Evolutionary conservation across 2,329 filamentous ascomycete species (phyloP).

Genomic region (Bipolaris victoriae): DNA sequence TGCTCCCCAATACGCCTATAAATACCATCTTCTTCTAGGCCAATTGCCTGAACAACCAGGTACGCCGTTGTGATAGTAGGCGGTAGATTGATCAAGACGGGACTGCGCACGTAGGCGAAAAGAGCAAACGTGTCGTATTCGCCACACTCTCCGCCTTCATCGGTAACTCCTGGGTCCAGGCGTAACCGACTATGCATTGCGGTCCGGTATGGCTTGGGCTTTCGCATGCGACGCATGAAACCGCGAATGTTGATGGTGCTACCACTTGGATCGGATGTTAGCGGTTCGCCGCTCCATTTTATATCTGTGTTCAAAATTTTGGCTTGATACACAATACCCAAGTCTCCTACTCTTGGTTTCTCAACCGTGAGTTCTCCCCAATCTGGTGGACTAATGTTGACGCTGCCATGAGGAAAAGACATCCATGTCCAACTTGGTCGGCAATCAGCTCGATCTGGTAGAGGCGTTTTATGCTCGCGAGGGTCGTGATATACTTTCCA

Average conservation of each 20-base stretch:
- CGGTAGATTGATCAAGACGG: not conserved
- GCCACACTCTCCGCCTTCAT: not conserved
- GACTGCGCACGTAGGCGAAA: not conserved
- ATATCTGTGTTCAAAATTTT: not conserved
- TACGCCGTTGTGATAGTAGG: not conserved
- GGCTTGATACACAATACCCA: conserved; percentile 1
- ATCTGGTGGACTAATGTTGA: too few relatives aligned
- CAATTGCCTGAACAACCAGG: not conserved
- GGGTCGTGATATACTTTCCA: not conserved
- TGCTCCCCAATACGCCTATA: conserved; percentile 1
- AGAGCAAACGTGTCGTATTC: conserved; percentile 1
- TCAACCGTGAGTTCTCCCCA: too few relatives aligned
- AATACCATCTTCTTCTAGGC: not conserved
- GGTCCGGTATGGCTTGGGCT: not conserved
- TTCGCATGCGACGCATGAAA: not conserved
- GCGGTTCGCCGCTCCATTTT: not conserved
- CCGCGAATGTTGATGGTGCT: conserved; percentile 4
- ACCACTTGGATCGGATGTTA: conserved; percentile 2
- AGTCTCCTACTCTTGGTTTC: too few relatives aligned
- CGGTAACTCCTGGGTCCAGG: not conserved
- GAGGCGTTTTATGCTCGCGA: not conserved
- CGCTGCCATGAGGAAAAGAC: not conserved
- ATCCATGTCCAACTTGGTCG: conserved; percentile 5
- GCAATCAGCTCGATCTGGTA: not conserved
- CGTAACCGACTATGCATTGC: not conserved